These are phyloP conservation scores for Penicillium robsamsonii DNA, from an alignment of 495 filamentous ascomycete genomes.

Conservation along the genomic window DNA sequence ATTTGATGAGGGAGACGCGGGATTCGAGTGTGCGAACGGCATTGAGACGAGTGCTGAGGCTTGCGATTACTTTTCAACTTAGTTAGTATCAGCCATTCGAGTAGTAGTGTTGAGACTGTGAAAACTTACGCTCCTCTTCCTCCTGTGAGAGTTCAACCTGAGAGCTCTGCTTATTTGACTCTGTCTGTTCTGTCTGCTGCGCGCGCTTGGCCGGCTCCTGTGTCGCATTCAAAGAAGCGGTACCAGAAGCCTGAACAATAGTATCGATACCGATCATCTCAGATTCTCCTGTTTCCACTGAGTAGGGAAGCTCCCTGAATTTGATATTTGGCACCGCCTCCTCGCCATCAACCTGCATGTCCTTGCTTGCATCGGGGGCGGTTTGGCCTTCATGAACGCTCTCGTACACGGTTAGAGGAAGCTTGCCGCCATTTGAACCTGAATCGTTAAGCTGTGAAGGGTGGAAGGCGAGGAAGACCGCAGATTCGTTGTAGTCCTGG, in stretches of 20 bases:
- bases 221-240: conserved; percentile 53
- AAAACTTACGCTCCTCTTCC: conserved; percentile 68
- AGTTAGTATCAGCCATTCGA: conserved; percentile 14
- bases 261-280: conserved; percentile 98
- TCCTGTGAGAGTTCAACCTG: conserved; percentile 61
- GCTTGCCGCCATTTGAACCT: conserved; percentile 62
- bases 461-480: conserved; percentile 87
- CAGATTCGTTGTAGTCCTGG: conserved; percentile 73
- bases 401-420: conserved; percentile 90
- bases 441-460: conserved; percentile 51
- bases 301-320: conserved; percentile 82
- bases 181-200: conserved; percentile 29
- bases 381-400: conserved; percentile 69
- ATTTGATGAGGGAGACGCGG: conserved; percentile 76
- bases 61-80: conserved; percentile 54
- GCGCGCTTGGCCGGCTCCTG: conserved; percentile 15
- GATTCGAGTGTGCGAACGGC: conserved; percentile 88
- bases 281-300: conserved; percentile 87
- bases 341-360: conserved; percentile 72
- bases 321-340: conserved; percentile 55
- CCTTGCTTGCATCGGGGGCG: conserved; percentile 55
- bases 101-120: background rate
- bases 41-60: conserved; percentile 82
- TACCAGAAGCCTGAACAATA: conserved; percentile 77
- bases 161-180: conserved; percentile 39